Evolutionary conservation across 805 yeast species (phyloP), one percentile per base, ranked within the genome.

Genomic region (Isabelozyma pseudorhagii): DNA sequence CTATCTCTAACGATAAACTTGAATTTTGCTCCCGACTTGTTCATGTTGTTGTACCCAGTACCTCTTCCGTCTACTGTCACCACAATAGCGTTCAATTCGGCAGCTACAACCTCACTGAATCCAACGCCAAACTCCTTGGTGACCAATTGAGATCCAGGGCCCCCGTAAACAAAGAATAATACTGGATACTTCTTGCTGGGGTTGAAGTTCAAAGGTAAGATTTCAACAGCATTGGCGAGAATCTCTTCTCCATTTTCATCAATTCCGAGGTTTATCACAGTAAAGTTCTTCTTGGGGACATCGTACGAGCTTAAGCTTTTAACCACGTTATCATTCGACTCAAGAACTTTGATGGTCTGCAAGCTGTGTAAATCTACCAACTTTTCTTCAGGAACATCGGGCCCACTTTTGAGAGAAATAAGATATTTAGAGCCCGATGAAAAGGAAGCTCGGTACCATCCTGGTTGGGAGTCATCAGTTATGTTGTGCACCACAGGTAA

Each of bases 41-140:
- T 67, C 41, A 56, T 54, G 11, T 97, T 97, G 69, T 84, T 89
- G 67, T 77, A 89, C 0, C 97, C 98, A 1, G 99, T 94, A 29
- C 99, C 99, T 58, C 99, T 81, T 0, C 98, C 98, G 68, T 94
- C 99, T 3, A 94, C 96, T 1, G 96, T 88, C 1, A 94, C 96
- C 8, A 94, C 97, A 45, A 94, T 80, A 2, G 96, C 89, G 59
- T 86, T 78, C 54, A 88, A 74, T 57, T 84, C 85, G 1, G 97
- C 81, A 0, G 97, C 85, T 40, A 87, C 80, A 9, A 88, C 84
- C 28, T 87, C 80, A 52, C 92, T 87, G 67, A 90, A 92, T 5
- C 76, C 69, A 31, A 87, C 69, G 0, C 79, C 62, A 60, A 83
- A 90, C 11, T 71, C 62, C 53, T 87, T 82, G 41, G 77, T 71